Conservation (phyloP, 768 basidiomycete genomes). For the Rhodotorula diobovata region DNA sequence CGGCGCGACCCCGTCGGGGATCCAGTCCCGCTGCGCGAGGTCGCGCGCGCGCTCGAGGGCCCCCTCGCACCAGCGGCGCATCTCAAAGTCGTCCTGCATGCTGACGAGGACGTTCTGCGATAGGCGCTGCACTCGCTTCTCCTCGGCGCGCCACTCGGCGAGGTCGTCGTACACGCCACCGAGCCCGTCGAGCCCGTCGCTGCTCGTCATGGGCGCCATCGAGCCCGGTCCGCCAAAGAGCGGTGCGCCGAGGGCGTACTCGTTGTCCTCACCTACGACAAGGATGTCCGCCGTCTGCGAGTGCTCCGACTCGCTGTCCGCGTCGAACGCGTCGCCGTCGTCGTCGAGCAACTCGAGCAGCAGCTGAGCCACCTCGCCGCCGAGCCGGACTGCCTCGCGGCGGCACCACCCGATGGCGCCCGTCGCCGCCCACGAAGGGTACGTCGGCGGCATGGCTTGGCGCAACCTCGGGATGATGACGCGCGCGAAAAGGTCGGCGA, state of each 20-base stretch:
- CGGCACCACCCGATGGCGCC: constrained; percentile 18
- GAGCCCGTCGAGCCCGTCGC: neutral
- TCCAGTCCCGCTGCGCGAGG: neutral
- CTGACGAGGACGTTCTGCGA: constrained; percentile 5
- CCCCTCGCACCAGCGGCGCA: constrained; percentile 26
- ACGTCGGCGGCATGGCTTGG: neutral
- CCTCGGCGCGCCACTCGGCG: constrained; percentile 4
- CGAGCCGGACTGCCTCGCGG: neutral
- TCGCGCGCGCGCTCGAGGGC: constrained; percentile 13
- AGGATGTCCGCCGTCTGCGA: neutral
- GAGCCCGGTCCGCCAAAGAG: neutral
- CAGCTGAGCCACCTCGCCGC: constrained; percentile 1
- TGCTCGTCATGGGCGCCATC: neutral
- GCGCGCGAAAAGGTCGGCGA: constrained; percentile 19
- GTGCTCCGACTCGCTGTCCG: neutral
- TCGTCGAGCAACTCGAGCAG: constrained; percentile 32
- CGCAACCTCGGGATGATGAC: constrained; percentile 13
- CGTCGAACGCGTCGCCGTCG: constrained; percentile 11
- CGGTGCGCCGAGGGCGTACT: no score
- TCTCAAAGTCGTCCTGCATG: constrained; percentile 24
- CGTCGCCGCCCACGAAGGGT: constrained; percentile 10
- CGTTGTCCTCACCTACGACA: neutral
- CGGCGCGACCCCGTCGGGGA: neutral
- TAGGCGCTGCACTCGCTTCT: constrained; percentile 5
- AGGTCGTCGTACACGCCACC: neutral